Percentiles rank a stretch among this genome's conserved stretches.
phyloP scores from a whole-genome alignment of 192 early-diverging fungal species.

The Umbelopsis isabellina region DNA sequence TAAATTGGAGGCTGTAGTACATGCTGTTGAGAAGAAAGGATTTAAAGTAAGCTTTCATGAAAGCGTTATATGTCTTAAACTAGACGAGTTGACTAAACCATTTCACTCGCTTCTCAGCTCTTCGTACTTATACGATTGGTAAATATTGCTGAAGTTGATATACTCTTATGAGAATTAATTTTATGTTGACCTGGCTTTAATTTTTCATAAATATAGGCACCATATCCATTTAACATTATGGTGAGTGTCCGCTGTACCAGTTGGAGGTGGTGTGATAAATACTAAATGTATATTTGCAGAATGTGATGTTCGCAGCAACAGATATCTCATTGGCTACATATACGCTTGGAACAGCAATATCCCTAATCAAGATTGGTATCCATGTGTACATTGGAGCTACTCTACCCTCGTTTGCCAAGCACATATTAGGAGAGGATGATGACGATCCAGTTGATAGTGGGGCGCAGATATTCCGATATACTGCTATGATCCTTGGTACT shows the following conservation, averaged over 20 bases:
- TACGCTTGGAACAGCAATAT: slow-evolving; percentile 55
- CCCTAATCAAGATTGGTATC: slow-evolving; percentile 56
- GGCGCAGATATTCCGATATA: slow-evolving; percentile 31
- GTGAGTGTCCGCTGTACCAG: slow-evolving; percentile 6
- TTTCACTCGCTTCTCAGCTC: slow-evolving; percentile 45
- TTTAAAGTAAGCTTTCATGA: slow-evolving; percentile 52
- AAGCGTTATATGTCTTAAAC: neutral
- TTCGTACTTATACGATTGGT: slow-evolving; percentile 63
- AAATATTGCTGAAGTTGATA: neutral
- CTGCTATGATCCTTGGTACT: slow-evolving; percentile 29
- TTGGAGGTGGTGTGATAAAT: neutral
- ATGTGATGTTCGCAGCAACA: slow-evolving; percentile 59
- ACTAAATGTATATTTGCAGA: slow-evolving; percentile 25
- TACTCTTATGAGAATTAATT: neutral
- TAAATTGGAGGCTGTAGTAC: slow-evolving; percentile 52
- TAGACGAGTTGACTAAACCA: neutral
- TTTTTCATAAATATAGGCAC: slow-evolving; percentile 39
- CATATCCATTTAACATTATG: slow-evolving; percentile 73
- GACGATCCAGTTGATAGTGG: slow-evolving; percentile 20
- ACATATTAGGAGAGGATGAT: slow-evolving; percentile 35
- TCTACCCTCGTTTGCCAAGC: slow-evolving; percentile 51
- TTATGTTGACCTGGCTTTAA: neutral
- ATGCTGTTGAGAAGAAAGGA: slow-evolving; percentile 63
- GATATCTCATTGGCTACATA: slow-evolving; percentile 52
- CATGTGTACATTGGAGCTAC: slow-evolving; percentile 68